Evolutionary conservation across 2,329 filamentous ascomycete genomes (phyloP).

Genomic region (Cercospora sp.): DNA sequence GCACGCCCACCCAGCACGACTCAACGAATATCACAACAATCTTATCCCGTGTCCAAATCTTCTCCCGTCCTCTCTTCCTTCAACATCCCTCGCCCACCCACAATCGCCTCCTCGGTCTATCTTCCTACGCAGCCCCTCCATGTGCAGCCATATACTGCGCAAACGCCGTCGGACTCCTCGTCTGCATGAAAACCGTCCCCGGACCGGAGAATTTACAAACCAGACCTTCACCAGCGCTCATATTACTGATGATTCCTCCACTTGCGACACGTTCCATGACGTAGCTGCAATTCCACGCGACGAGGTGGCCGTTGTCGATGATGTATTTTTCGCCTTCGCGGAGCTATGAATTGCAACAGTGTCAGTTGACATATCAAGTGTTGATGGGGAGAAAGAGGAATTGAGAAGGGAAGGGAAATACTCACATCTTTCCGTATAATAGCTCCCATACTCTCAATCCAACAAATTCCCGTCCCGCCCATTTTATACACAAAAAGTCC

Average conservation of each 20-base stretch:
- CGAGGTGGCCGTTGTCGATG: slow-evolving; percentile 67
- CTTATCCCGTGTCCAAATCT: background rate
- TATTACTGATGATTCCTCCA: slow-evolving; percentile 86
- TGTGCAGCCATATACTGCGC: slow-evolving; percentile 54
- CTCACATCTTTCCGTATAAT: slow-evolving; percentile 83
- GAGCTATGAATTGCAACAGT: slow-evolving; percentile 37
- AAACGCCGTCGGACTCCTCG: slow-evolving; percentile 74
- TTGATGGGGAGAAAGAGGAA: too few relatives aligned
- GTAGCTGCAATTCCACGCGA: slow-evolving; percentile 93
- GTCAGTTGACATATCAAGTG: too few relatives aligned
- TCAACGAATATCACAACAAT: background rate
- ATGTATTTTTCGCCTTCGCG: slow-evolving; percentile 79
- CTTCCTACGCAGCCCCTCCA: slow-evolving; percentile 25
- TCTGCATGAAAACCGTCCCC: slow-evolving; percentile 90
- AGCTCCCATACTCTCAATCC: slow-evolving; percentile 90
- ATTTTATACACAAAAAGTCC: slow-evolving; percentile 90
- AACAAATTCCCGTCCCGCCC: slow-evolving; percentile 75
- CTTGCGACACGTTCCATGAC: slow-evolving; percentile 85
- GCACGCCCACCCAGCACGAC: background rate
- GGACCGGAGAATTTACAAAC: slow-evolving; percentile 93
- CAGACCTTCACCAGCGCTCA: slow-evolving; percentile 80
- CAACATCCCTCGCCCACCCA: background rate
- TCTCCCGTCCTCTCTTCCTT: background rate
- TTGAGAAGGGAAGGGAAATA: too few relatives aligned
- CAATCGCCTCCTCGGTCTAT: background rate